Conservation (phyloP, 2,329 filamentous ascomycete species). For the Microcyclospora pomicola region DNA sequence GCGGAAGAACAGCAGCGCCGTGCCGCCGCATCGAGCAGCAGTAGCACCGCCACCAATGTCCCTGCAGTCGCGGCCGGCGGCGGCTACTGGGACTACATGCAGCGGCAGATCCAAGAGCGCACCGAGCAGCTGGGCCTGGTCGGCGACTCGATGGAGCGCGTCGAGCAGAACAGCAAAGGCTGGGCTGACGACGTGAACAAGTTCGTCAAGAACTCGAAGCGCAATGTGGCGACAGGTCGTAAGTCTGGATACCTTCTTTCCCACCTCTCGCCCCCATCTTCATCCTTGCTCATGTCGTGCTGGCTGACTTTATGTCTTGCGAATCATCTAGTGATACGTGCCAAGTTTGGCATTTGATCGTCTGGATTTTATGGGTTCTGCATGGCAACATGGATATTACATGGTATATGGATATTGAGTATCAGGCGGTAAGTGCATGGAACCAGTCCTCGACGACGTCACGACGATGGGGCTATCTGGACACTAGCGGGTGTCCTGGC, state of each 20-base stretch:
- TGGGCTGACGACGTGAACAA: constrained; percentile 85
- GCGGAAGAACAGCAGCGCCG: constrained; percentile 52
- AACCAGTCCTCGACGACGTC: too few species aligned
- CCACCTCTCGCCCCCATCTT: too few species aligned
- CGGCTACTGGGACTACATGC: constrained; percentile 63
- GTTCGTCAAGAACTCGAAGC: constrained; percentile 76
- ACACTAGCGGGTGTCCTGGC: too few species aligned
- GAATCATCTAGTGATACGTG: too few species aligned
- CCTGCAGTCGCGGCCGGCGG: constrained; percentile 8
- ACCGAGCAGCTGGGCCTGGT: constrained; percentile 77
- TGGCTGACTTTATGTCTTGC: too few species aligned
- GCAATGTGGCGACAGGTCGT: constrained; percentile 59
- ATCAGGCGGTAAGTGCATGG: too few species aligned
- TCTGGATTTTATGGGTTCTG: too few species aligned
- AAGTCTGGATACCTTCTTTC: constrained; percentile 6
- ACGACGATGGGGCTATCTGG: too few species aligned
- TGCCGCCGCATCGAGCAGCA: constrained; percentile 23
- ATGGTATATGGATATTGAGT: too few species aligned
- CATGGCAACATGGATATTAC: too few species aligned
- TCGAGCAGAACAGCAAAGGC: constrained; percentile 66
- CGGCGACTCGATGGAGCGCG: constrained; percentile 69
- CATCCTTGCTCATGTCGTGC: too few species aligned
- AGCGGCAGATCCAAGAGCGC: constrained; percentile 73
- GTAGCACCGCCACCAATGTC: constrained; percentile 13
- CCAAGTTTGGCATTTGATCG: too few species aligned